These are phyloP conservation scores for Bruguiera parviflora DNA, from an alignment of 345 rosid species.

Conservation along the genomic window DNA sequence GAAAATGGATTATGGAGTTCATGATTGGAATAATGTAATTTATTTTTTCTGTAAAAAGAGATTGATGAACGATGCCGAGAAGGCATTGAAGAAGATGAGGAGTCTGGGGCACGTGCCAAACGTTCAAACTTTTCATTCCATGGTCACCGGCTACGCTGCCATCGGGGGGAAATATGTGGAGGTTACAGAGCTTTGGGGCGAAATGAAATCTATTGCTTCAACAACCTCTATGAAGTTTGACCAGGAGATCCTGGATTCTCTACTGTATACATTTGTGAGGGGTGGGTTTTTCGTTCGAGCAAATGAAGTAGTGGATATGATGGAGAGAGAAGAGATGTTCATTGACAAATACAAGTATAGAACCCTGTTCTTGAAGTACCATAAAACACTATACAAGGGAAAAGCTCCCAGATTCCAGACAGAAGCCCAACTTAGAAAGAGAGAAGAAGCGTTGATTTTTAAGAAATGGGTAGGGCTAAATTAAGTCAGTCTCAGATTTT, in stretches of 20 bases:
- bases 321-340: slow-evolving; percentile 83
- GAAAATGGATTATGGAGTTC: slow-evolving; percentile 62
- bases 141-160: slow-evolving; percentile 92
- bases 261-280: slow-evolving; percentile 81
- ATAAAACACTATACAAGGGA: slow-evolving; percentile 81
- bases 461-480: slow-evolving; percentile 80
- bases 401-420: slow-evolving; percentile 85
- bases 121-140: slow-evolving; percentile 91
- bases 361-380: slow-evolving; percentile 82
- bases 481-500: slow-evolving; percentile 19
- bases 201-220: slow-evolving; percentile 76
- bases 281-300: slow-evolving; percentile 84
- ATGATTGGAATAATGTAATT: slow-evolving; percentile 89
- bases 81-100: slow-evolving; percentile 80
- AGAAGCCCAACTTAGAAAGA: slow-evolving; percentile 70
- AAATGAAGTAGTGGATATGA: slow-evolving; percentile 73
- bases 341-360: slow-evolving; percentile 86
- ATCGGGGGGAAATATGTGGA: slow-evolving; percentile 78
- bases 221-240: slow-evolving; percentile 72
- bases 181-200: slow-evolving; percentile 95
- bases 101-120: slow-evolving; percentile 79
- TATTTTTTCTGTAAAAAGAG: slow-evolving; percentile 88
- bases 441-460: slow-evolving; percentile 65
- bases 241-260: slow-evolving; percentile 87
- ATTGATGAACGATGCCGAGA: slow-evolving; percentile 92